Conservation (phyloP, 768 basidiomycete species). For the Antrodiella citrinella region DNA sequence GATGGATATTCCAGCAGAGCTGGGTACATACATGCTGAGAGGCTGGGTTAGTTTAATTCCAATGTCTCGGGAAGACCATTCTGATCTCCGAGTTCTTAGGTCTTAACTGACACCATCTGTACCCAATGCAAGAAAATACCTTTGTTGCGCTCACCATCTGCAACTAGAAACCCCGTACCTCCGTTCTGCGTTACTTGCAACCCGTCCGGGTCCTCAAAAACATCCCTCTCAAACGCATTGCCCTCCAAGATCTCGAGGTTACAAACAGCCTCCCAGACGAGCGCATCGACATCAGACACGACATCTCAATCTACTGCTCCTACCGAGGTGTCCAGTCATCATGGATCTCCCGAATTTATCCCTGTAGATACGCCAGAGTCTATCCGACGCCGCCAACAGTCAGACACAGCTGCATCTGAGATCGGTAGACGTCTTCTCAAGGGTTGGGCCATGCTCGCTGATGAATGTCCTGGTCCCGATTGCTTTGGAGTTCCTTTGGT, state of each 20-base stretch:
- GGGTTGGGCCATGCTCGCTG: constrained; percentile 87
- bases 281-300: not conserved
- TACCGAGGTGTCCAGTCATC: constrained; percentile 59
- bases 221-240: not conserved
- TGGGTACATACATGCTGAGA: constrained; percentile 68
- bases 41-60: constrained; percentile 51
- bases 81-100: constrained; percentile 24
- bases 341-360: constrained; percentile 56
- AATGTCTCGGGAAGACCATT: constrained; percentile 1
- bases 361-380: constrained; percentile 59
- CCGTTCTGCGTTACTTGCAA: constrained; percentile 64
- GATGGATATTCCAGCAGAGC: constrained; percentile 47
- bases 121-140: constrained; percentile 54
- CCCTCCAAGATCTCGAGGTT: not conserved
- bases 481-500: constrained; percentile 85
- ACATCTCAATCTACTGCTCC: constrained; percentile 67
- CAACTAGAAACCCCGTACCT: constrained; percentile 23
- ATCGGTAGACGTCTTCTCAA: constrained; percentile 71
- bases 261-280: not conserved
- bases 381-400: constrained; percentile 67
- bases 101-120: constrained; percentile 62
- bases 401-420: constrained; percentile 70
- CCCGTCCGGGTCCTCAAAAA: constrained; percentile 11
- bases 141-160: constrained; percentile 62
- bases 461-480: constrained; percentile 62